These are phyloP conservation scores for Ligustrum vulgare DNA, from an alignment of 257 asterid genomes.

Conservation along the genomic window DNA sequence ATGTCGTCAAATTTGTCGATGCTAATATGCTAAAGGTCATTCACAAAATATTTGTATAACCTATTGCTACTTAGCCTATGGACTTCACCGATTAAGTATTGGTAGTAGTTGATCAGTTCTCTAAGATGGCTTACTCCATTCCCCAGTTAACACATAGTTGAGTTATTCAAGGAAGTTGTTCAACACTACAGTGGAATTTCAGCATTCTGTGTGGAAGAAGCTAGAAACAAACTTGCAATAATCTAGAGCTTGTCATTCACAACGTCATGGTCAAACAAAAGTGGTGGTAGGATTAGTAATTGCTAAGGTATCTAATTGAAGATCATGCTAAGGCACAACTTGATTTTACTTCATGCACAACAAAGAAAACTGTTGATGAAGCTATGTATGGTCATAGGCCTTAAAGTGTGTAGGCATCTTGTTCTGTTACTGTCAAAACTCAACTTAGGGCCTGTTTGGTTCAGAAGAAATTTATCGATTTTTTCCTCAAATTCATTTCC, in stretches of 20 bases:
- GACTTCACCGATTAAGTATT: background rate
- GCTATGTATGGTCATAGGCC: background rate
- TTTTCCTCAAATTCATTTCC: no score
- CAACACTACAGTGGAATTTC: background rate
- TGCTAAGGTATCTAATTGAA: background rate
- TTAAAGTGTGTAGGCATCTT: background rate
- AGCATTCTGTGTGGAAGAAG: background rate
- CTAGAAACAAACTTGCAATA: background rate
- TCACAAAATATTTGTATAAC: background rate
- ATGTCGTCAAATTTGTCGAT: background rate
- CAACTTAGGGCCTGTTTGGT: no score
- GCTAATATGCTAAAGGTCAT: background rate
- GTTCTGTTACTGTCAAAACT: background rate
- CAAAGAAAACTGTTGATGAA: background rate
- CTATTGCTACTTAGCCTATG: background rate
- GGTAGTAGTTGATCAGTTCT: background rate
- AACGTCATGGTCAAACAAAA: background rate
- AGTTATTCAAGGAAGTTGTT: background rate
- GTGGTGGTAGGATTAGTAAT: background rate
- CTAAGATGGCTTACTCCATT: background rate
- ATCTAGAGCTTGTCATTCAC: background rate
- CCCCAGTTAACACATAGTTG: background rate
- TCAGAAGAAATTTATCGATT: no score
- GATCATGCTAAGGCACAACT: background rate
- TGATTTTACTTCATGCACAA: background rate